Percentiles rank a stretch among this genome's conserved stretches.
Conservation (phyloP, 2,329 filamentous ascomycete species). For the Emmonsia crescens region DNA sequence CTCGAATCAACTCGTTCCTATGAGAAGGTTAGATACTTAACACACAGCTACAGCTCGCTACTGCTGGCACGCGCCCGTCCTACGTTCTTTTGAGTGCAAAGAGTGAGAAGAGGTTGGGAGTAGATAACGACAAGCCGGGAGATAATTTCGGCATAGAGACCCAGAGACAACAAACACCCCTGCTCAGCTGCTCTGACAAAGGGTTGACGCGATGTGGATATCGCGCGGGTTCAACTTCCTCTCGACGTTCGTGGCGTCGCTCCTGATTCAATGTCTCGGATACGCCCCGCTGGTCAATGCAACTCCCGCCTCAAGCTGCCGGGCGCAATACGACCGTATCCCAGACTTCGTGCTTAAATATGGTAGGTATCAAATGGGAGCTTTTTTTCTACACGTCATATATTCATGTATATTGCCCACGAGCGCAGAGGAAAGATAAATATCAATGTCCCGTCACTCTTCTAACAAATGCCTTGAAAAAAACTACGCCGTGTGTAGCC, state of each 20-base stretch:
- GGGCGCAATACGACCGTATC: slow-evolving; percentile 14
- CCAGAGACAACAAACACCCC: no score
- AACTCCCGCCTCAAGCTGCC: neutral
- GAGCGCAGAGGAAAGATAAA: neutral
- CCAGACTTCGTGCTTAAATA: slow-evolving; percentile 38
- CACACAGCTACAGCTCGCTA: neutral
- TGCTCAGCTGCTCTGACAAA: neutral
- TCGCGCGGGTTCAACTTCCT: neutral
- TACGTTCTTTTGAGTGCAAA: neutral
- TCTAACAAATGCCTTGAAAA: neutral
- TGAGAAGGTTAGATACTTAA: neutral
- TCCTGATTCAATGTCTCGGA: neutral
- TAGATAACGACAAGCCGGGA: neutral
- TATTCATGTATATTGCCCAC: neutral
- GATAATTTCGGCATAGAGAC: neutral
- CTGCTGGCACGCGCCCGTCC: neutral
- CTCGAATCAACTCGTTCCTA: neutral
- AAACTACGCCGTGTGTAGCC: slow-evolving; percentile 25
- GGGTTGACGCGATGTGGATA: neutral
- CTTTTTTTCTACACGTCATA: neutral
- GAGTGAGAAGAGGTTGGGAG: neutral
- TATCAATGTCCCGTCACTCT: neutral
- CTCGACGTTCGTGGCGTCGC: neutral
- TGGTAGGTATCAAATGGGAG: slow-evolving; percentile 22
- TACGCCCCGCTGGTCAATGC: neutral